phyloP scores from a whole-genome alignment of 202 grass and related monocot genomes.

The Dendrocalamus latiflorus region DNA sequence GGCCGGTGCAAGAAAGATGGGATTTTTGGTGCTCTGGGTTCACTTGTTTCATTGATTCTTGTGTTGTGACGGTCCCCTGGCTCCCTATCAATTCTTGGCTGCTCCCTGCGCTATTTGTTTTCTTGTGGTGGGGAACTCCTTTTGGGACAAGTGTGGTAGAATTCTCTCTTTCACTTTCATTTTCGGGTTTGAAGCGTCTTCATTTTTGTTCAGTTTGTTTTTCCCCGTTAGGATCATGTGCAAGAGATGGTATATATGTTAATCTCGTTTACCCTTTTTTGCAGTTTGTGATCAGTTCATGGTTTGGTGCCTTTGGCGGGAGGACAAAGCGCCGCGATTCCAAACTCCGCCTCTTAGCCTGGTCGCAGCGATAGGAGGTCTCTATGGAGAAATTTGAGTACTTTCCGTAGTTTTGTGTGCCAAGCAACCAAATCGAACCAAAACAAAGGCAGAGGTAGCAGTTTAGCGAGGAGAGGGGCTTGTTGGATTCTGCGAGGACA shows the following conservation, averaged over 20 bases:
- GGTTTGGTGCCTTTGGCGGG: not conserved
- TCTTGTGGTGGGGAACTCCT: slow-evolving; percentile 24
- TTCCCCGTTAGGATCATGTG: not conserved
- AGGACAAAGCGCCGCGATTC: not conserved
- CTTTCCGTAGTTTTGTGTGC: not conserved
- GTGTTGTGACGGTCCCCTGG: not conserved
- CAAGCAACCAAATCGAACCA: not conserved
- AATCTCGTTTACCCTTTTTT: not conserved
- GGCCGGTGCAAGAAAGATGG: slow-evolving; percentile 20
- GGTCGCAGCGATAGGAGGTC: not conserved
- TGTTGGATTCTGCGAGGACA: not conserved
- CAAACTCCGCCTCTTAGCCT: not conserved
- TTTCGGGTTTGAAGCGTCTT: not conserved
- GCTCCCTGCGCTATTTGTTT: not conserved
- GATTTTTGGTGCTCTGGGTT: slow-evolving; percentile 7
- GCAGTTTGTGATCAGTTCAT: slow-evolving; percentile 3
- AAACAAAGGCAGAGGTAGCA: not conserved
- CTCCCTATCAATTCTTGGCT: not conserved
- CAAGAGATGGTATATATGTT: not conserved
- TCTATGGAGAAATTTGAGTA: not conserved
- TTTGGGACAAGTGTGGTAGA: not conserved
- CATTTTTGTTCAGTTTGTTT: not conserved
- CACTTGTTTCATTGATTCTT: slow-evolving; percentile 9
- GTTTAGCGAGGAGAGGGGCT: not conserved
- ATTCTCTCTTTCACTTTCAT: not conserved